Conservation (phyloP, 257 asterid species). For the Solanum bulbocastanum region DNA sequence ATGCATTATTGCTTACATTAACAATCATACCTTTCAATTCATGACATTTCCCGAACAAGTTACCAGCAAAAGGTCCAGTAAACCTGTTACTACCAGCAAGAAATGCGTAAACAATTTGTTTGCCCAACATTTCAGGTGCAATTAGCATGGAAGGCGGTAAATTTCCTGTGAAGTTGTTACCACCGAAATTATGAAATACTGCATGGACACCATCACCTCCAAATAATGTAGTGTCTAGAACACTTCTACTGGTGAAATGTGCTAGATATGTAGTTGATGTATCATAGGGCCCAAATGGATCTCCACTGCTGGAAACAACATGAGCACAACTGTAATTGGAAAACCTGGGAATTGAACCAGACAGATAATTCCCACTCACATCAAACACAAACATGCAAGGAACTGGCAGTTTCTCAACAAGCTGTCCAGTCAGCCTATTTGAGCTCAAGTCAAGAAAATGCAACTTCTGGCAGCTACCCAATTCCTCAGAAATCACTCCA, state of each 20-base stretch:
- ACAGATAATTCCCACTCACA: constrained; percentile 53
- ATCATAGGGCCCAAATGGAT: constrained; percentile 22
- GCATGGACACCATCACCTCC: constrained; percentile 28
- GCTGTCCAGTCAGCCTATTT: constrained; percentile 57
- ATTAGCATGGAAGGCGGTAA: constrained; percentile 45
- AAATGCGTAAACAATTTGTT: constrained; percentile 54
- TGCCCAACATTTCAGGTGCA: constrained; percentile 42
- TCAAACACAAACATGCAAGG: constrained; percentile 85
- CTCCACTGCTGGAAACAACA: constrained; percentile 3
- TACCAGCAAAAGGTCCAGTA: constrained; percentile 50
- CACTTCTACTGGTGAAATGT: constrained; percentile 34
- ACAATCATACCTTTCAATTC: constrained; percentile 45
- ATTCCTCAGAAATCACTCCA: constrained; percentile 35
- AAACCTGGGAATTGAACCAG: constrained; percentile 73
- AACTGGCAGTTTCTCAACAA: constrained; percentile 50
- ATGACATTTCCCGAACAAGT: constrained; percentile 54
- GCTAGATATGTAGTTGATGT: constrained; percentile 48
- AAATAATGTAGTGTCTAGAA: constrained; percentile 24
- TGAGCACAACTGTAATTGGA: constrained; percentile 30
- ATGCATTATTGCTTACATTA: constrained; percentile 47
- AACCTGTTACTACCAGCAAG: constrained; percentile 71
- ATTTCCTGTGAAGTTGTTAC: constrained; percentile 54
- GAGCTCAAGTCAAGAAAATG: constrained; percentile 75
- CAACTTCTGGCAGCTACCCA: constrained; percentile 65
- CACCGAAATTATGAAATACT: constrained; percentile 61